Conservation (phyloP, 495 filamentous ascomycete genomes). For the Penicillium longicatenatum region DNA sequence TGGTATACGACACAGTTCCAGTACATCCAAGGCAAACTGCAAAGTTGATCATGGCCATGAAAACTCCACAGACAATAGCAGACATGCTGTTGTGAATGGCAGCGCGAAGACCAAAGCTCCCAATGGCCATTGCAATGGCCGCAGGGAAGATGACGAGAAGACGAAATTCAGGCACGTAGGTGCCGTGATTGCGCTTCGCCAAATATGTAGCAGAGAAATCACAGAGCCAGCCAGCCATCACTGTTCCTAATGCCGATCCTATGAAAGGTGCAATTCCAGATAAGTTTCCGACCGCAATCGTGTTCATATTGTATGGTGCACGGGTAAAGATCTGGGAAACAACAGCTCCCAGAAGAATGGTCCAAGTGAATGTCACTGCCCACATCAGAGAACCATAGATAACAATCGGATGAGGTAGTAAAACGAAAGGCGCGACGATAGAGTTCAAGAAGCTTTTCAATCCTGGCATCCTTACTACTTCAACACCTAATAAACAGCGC, state of each 20-base stretch:
- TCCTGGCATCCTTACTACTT: background rate
- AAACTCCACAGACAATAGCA: background rate
- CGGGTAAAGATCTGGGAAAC: conserved; percentile 1
- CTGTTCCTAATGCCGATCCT: background rate
- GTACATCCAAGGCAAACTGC: conserved; percentile 1
- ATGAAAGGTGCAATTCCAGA: background rate
- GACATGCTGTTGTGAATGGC: background rate
- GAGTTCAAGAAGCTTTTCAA: background rate
- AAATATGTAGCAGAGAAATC: background rate
- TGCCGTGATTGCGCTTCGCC: background rate
- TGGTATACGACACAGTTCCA: background rate
- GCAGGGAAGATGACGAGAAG: background rate
- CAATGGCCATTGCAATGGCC: background rate
- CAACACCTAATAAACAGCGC: background rate
- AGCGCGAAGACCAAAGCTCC: background rate
- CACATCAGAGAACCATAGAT: background rate
- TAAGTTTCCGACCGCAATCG: background rate
- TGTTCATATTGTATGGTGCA: background rate
- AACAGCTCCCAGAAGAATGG: background rate
- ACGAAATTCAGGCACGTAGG: background rate
- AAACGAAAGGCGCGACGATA: background rate
- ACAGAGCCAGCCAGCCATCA: background rate
- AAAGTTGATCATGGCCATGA: conserved; percentile 3
- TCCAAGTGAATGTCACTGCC: conserved; percentile 1
- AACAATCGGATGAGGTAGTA: background rate